These are phyloP conservation scores for Cordyceps javanica DNA, from an alignment of 2,329 filamentous ascomycete genomes.

Conservation along the genomic window DNA sequence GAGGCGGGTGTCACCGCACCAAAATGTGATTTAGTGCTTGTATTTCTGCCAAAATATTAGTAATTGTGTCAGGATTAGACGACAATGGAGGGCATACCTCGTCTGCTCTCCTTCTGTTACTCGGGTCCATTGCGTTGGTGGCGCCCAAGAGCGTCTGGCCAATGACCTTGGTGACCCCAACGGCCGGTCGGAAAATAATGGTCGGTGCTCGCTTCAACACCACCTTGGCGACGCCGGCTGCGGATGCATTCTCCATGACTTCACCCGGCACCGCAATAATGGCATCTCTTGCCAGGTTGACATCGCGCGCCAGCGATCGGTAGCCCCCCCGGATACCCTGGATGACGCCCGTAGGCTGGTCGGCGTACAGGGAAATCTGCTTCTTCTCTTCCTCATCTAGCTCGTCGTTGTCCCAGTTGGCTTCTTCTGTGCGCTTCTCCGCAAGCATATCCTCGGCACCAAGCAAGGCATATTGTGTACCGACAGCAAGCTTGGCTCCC, in stretches of 20 bases:
- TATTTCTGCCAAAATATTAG: conserved; percentile 12
- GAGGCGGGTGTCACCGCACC: background rate
- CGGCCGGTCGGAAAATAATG: conserved; percentile 82
- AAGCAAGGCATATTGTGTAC: conserved; percentile 88
- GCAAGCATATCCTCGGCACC: conserved; percentile 76
- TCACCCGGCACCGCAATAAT: conserved; percentile 93
- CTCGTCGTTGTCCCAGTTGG: conserved; percentile 53
- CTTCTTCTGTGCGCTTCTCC: conserved; percentile 32
- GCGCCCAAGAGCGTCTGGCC: conserved; percentile 87
- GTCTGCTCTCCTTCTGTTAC: conserved; percentile 73
- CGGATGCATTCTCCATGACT: conserved; percentile 77
- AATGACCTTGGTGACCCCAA: conserved; percentile 83
- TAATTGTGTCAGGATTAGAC: background rate
- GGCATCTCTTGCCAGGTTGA: conserved; percentile 81
- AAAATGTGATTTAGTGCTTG: conserved; percentile 10
- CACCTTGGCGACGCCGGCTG: conserved; percentile 71
- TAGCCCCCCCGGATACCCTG: conserved; percentile 82
- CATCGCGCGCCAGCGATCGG: conserved; percentile 73
- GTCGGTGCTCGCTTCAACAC: conserved; percentile 82
- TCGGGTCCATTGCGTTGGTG: conserved; percentile 82
- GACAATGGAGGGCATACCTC: conserved; percentile 58
- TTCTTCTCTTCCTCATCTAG: conserved; percentile 64
- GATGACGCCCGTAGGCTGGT: conserved; percentile 84
- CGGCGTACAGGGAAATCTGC: conserved; percentile 84
- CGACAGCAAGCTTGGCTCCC: conserved; percentile 88